Evolutionary conservation across 768 basidiomycete genomes (phyloP).

Genomic region (Russula sp.): DNA sequence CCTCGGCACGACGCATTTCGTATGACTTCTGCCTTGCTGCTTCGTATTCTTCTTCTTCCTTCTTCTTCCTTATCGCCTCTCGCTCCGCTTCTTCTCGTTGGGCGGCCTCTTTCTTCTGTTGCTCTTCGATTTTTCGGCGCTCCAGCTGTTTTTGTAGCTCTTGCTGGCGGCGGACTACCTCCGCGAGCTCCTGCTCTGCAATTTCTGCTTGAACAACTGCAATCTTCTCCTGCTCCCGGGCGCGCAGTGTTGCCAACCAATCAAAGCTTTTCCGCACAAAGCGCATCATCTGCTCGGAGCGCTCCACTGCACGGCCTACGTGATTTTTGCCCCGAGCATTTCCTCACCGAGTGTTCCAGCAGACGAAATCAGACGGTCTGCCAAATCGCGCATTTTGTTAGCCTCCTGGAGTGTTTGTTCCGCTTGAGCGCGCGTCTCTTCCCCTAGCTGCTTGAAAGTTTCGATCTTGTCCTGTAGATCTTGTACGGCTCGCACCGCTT

Average conservation of each 20-base stretch:
- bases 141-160: conserved; percentile 17
- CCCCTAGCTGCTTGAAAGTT: conserved; percentile 7
- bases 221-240: conserved; percentile 9
- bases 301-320: conserved; percentile 2
- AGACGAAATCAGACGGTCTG: conserved; percentile 14
- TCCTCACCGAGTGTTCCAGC: conserved; percentile 5
- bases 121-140: conserved; percentile 18
- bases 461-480: conserved; percentile 10
- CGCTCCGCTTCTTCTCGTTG: conserved; percentile 17
- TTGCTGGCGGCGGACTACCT: conserved; percentile 8
- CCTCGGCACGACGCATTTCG: conserved; percentile 18
- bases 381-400: conserved; percentile 17
- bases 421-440: conserved; percentile 16
- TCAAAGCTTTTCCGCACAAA: conserved; percentile 14
- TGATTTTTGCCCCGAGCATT: conserved; percentile 3
- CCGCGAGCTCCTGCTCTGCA: conserved; percentile 13
- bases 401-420: conserved; percentile 18
- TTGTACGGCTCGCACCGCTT: conserved; percentile 2
- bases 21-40: conserved; percentile 12
- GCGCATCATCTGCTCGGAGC: conserved; percentile 15
- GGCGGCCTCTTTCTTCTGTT: conserved; percentile 17
- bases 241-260: conserved; percentile 4
- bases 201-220: conserved; percentile 7
- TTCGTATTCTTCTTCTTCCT: conserved; percentile 6
- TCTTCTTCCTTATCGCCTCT: conserved; percentile 8